Evolutionary conservation across 805 yeast species (phyloP), one percentile per base, ranked within the genome.

Genomic region (Sungouiella thailandica): DNA sequence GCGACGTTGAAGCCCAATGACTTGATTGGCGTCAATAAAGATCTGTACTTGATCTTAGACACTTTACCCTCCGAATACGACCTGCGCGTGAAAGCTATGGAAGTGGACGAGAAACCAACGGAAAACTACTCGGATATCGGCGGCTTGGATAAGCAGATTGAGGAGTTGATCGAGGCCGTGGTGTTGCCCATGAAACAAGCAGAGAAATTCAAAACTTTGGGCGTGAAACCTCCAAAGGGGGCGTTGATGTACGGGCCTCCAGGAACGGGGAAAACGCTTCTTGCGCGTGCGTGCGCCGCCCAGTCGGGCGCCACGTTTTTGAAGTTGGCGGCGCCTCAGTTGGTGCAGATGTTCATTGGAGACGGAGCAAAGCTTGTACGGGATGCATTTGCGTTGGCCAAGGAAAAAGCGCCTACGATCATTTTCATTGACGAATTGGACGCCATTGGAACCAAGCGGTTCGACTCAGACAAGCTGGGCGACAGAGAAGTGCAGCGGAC

Each of bases 11-110:
- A 85, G 60, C 99, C 99, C n/a, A 94, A 94, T 48, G 98, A 93
- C 56, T 70, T 93, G 49, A 94, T 93, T 39, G 98, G 99, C 52
- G 98, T 93, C 35, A 93, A 93, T 61, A 93, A 93, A 64, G 99
- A 93, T 58, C 85, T 96, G 6, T 93, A 89, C 56, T 72, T 93
- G 47, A 83, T 93, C 34, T 72, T 93, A 49, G 98, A 93, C 62
- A 88, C 95, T 6, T 70, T 93, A 46, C 98, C 98, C 8, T 88
- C 96, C 2, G 98, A 93, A 62, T 93, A 93, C 57, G 99, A 93
- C 60, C 83, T 95, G 35, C 76, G 98, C 51, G 99, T 93, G 33
- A 93, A 93, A 65, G 97, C 97, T 9, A 86, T 93, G 99, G 98
- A 93, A 61, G 98, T 93, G 32, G 99, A 93, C 58, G 98, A 93